Evolutionary conservation across 257 asterid genomes (phyloP), one percentile per base, ranked within the genome.

Genomic region (Solanum pimpinellifolium): DNA sequence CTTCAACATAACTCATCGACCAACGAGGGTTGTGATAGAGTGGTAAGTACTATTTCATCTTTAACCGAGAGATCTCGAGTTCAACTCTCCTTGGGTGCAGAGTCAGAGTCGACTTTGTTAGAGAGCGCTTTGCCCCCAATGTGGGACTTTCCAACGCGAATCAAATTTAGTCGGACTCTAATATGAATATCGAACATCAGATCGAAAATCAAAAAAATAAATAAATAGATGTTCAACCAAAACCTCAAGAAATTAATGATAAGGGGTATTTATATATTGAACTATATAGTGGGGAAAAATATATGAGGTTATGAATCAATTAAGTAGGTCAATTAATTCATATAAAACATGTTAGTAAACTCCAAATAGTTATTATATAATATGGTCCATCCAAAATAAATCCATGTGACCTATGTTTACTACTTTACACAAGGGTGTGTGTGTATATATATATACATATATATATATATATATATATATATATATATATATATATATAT

Each of bases 351-450:
- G 39, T 78, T 78, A 78, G 25, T 46, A 18, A 80, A 80, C 84
- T 27, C 42, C 42, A 80, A 9, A 80, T 49, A 47, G 66, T 47
- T 80, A 20, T 23, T 47, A 37, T 72, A 72, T 35, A 80, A 5
- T 47, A 7, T 4, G 31, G 39, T 46, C 66, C 84, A 77, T 44
- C 65, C 9, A 77, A 44, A 77, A 42, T 46, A n/a, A 29, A 78
- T 78, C 84, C 84, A 78, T 78, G 66, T 78, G 84, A 78, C 66
- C 84, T 27, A 9, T 78, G 41, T 25, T 78, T 46, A 78, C 41
- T 44, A 16, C 46, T 78, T 46, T 9, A 27, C 84, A 44, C 84
- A 25, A 49, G 35, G 35, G 1, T 33, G 4, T 20, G 39, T 9
- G 2, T 9, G 0, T 1, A 37, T 7, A 39, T 4, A 7, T 10